These are phyloP conservation scores for Tylopilus rubrobrunneus DNA, from an alignment of 768 basidiomycete genomes.

Conservation along the genomic window DNA sequence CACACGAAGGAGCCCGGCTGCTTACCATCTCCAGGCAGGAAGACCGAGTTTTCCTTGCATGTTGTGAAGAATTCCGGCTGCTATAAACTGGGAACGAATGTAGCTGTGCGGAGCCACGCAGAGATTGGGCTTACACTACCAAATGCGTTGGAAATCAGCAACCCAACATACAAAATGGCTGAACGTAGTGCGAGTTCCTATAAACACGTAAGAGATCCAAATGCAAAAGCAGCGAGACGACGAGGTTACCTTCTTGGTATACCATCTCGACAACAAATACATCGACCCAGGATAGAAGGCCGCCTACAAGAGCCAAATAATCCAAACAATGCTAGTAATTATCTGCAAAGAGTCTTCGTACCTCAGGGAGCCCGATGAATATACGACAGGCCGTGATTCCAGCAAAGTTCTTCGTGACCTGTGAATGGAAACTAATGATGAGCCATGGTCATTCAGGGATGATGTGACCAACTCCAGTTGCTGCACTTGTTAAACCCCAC, in stretches of 20 bases:
- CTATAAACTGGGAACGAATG: conserved; percentile 46
- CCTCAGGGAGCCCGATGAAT: conserved; percentile 63
- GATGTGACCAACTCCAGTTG: conserved; percentile 49
- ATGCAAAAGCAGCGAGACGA: neutral
- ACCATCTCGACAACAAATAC: conserved; percentile 49
- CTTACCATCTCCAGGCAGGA: conserved; percentile 67
- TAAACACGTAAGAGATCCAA: neutral
- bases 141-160: conserved; percentile 65
- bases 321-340: neutral
- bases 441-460: neutral
- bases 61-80: conserved; percentile 67
- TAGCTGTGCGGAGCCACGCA: neutral
- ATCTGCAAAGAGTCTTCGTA: conserved; percentile 10
- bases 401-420: conserved; percentile 53
- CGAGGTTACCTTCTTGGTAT: conserved; percentile 38
- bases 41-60: conserved; percentile 70
- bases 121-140: conserved; percentile 45
- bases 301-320: conserved; percentile 31
- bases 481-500: conserved; percentile 60
- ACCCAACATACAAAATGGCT: conserved; percentile 55
- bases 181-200: conserved; percentile 64
- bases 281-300: conserved; percentile 62
- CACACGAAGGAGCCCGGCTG: neutral
- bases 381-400: conserved; percentile 56
- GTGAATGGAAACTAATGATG: neutral